Evolutionary conservation across 2,329 filamentous ascomycete genomes (phyloP).

Genomic region (Aspergillus pseudoglaucus): DNA sequence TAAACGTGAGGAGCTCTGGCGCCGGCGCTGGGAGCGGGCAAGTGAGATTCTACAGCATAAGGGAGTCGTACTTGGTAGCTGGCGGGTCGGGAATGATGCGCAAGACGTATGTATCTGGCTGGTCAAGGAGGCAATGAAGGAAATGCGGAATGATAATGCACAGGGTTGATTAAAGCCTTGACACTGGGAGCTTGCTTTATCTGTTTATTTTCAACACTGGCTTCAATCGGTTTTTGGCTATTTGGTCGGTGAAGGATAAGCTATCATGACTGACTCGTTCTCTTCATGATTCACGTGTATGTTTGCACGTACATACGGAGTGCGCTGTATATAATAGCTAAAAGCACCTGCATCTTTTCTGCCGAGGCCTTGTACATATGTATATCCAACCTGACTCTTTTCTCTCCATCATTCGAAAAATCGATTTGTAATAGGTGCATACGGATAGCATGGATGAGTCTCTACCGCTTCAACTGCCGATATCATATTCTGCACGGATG

Average conservation of each 20-base stretch:
- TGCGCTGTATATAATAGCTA: not conserved
- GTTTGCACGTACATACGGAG: not conserved
- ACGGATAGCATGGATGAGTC: not conserved
- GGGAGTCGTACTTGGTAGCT: slow-evolving; percentile 40
- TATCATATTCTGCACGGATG: too few species aligned
- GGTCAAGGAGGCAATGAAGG: slow-evolving; percentile 34
- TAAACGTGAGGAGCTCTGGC: slow-evolving; percentile 46
- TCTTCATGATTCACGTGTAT: too few species aligned
- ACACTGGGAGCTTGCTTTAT: too few species aligned
- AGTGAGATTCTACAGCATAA: slow-evolving; percentile 36
- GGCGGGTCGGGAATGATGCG: slow-evolving; percentile 42
- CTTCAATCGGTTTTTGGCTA: too few species aligned
- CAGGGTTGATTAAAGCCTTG: not conserved
- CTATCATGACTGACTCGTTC: too few species aligned
- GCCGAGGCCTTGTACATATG: not conserved
- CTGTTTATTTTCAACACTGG: too few species aligned
- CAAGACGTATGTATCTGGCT: slow-evolving; percentile 39
- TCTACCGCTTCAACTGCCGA: not conserved
- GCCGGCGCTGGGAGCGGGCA: slow-evolving; percentile 42
- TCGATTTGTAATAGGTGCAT: not conserved
- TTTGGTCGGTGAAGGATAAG: too few species aligned
- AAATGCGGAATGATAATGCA: slow-evolving; percentile 6
- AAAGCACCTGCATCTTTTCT: too few species aligned
- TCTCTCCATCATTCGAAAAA: not conserved
- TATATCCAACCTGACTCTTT: not conserved